phyloP scores from a whole-genome alignment of 768 basidiomycete genomes.

The Trametes coccinea region DNA sequence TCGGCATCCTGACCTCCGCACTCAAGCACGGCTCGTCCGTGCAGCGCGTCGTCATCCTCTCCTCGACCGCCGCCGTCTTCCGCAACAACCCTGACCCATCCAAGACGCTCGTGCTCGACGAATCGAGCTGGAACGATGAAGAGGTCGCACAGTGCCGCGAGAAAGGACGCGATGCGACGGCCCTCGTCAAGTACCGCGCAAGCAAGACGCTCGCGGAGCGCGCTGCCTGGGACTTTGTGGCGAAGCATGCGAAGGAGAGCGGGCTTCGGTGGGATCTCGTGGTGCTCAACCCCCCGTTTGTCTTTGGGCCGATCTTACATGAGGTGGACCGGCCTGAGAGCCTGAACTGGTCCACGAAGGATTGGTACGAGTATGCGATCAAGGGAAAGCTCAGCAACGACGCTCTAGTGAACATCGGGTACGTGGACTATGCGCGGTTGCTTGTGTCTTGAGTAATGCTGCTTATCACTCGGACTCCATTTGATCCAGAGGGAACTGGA shows the following conservation, averaged over 20 bases:
- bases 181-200: constrained; percentile 50
- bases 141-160: constrained; percentile 46
- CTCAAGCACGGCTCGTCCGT: constrained; percentile 48
- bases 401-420: constrained; percentile 19
- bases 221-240: constrained; percentile 43
- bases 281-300: constrained; percentile 37
- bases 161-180: constrained; percentile 47
- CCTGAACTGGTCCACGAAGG: constrained; percentile 33
- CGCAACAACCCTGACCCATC: constrained; percentile 26
- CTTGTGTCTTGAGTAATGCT: too few species aligned
- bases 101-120: constrained; percentile 38
- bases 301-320: constrained; percentile 44
- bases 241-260: constrained; percentile 1
- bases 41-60: constrained; percentile 61
- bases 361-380: constrained; percentile 37
- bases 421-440: not conserved
- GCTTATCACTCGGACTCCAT: not conserved
- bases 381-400: constrained; percentile 10
- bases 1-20: constrained; percentile 60
- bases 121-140: constrained; percentile 63
- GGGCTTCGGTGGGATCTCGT: constrained; percentile 26
- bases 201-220: constrained; percentile 65
- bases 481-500: not conserved
- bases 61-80: constrained; percentile 52
- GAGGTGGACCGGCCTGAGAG: constrained; percentile 34